A percentile compares a stretch with the other conserved stretches of the same genome.
phyloP scores from a whole-genome alignment of 2,329 filamentous ascomycete species.

The Fusarium metavorans region DNA sequence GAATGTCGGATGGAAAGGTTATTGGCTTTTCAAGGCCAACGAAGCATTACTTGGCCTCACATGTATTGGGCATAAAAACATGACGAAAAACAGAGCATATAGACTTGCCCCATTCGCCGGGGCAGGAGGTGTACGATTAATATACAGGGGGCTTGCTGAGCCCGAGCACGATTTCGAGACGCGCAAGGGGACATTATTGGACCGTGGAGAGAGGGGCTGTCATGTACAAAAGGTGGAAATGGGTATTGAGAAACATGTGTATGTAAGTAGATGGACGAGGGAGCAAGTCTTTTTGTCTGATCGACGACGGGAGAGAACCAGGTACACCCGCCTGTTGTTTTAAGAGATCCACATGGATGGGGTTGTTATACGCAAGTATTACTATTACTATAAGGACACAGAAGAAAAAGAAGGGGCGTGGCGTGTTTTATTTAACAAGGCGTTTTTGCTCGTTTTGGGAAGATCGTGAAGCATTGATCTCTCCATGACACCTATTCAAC shows the following conservation, averaged over 20 bases:
- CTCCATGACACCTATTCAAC: not conserved
- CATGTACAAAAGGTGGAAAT: conserved; percentile 31
- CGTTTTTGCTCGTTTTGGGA: not conserved
- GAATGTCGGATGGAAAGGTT: not conserved
- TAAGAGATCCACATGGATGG: not conserved
- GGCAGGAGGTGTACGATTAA: conserved; percentile 24
- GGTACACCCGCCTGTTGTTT: conserved; percentile 4
- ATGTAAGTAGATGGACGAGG: conserved; percentile 1
- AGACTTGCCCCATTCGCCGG: conserved; percentile 14
- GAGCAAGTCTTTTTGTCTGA: not conserved
- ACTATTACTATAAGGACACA: not conserved
- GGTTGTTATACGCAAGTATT: conserved; percentile 1
- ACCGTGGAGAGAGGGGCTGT: not conserved
- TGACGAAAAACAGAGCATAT: conserved; percentile 28
- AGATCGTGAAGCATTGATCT: conserved; percentile 1
- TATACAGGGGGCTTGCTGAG: not conserved
- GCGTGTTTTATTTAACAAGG: conserved; percentile 18
- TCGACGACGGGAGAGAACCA: not conserved
- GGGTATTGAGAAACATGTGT: conserved; percentile 2
- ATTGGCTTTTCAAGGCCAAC: not conserved
- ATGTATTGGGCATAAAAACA: conserved; percentile 14
- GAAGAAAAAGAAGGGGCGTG: not conserved
- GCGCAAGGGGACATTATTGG: not conserved
- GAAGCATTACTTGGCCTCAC: conserved; percentile 12
- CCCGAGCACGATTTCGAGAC: not conserved